Evolutionary conservation across 2,329 filamentous ascomycete species (phyloP), one percentile per base, ranked within the genome.

Genomic region (Anthostomella pinea): DNA sequence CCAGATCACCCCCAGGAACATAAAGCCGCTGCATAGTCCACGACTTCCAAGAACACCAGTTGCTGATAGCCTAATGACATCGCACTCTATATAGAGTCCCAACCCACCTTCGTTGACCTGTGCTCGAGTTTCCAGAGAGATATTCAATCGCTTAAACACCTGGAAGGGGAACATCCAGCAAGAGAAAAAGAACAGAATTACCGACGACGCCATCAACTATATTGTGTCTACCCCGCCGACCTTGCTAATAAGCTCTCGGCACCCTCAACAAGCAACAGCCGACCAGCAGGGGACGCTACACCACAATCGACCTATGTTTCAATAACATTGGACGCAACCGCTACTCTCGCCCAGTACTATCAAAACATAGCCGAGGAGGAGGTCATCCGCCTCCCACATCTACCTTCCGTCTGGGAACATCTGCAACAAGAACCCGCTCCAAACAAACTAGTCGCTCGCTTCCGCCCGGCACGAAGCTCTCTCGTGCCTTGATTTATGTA

Each of bases 131-230:
- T 46, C 44, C 50, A 53, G 49, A 43, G 45, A 53, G 47, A 51
- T 52, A 59, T 58, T 52, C 57, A 56, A 54, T 59, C 56, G 54
- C 57, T 59, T 57, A 51, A 57, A 59, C 57, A 57, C 51, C 48
- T 54, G 50, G 48, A 56, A 59, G 48, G 53, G 55, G 46, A 56
- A 55, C 44, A 40, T 35, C 37, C 37, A 49, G 38, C 43, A 53
- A 50, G 38, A 45, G 35, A 46, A 39, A 29, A 18, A 43, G 34
- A 24, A 36, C 30, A 30, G 34, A 20, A 28, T 21, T 28, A 35
- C 38, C 39, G 31, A 30, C 39, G 35, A 39, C 33, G 34, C 36
- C 38, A 39, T n/a, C n/a, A n/a, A n/a, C n/a, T n/a, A n/a, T n/a
- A n/a, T n/a, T n/a, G n/a, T n/a, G 39, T 22, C 17, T 35, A 28